A percentile compares a stretch with the other conserved stretches of the same genome.
Conservation (phyloP, 768 basidiomycete genomes). For the Boletus eberwhitei region DNA sequence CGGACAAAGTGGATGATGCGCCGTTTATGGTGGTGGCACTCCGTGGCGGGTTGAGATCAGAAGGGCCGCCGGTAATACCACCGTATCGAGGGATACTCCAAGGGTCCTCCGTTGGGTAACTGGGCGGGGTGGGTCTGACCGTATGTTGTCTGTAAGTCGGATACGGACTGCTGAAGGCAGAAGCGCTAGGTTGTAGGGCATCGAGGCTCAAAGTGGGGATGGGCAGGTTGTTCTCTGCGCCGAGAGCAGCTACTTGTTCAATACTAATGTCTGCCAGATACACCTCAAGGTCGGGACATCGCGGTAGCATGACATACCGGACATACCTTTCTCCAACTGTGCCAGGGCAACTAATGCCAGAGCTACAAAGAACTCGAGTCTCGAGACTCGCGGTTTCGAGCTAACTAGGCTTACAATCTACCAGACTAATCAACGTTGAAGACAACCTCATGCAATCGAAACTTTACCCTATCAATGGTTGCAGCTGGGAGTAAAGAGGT, state of each 20-base stretch:
- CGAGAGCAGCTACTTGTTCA: slow-evolving; percentile 75
- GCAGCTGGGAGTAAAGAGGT: slow-evolving; percentile 79
- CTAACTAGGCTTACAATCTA: slow-evolving; percentile 91
- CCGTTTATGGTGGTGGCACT: slow-evolving; percentile 36
- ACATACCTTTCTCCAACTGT: slow-evolving; percentile 73
- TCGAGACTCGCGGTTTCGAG: slow-evolving; percentile 74
- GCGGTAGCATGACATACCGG: not conserved
- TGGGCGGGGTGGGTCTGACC: slow-evolving; percentile 44
- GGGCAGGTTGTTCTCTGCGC: slow-evolving; percentile 75
- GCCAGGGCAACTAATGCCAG: slow-evolving; percentile 84
- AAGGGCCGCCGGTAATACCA: slow-evolving; percentile 30
- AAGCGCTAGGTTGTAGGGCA: slow-evolving; percentile 50
- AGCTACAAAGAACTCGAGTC: slow-evolving; percentile 89
- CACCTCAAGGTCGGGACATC: not conserved
- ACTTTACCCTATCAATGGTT: slow-evolving; percentile 71
- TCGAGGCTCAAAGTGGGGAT: slow-evolving; percentile 67
- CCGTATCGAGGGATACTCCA: slow-evolving; percentile 47
- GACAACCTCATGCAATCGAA: not conserved
- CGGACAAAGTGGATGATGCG: slow-evolving; percentile 57
- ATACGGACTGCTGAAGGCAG: slow-evolving; percentile 44
- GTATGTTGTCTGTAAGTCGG: slow-evolving; percentile 44
- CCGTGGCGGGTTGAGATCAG: slow-evolving; percentile 24
- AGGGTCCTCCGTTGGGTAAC: slow-evolving; percentile 65
- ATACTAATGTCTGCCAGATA: slow-evolving; percentile 63
- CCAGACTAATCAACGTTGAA: slow-evolving; percentile 4